Evolutionary conservation across 805 yeast genomes (phyloP).

Genomic region (Pichia sporocuriosa): DNA sequence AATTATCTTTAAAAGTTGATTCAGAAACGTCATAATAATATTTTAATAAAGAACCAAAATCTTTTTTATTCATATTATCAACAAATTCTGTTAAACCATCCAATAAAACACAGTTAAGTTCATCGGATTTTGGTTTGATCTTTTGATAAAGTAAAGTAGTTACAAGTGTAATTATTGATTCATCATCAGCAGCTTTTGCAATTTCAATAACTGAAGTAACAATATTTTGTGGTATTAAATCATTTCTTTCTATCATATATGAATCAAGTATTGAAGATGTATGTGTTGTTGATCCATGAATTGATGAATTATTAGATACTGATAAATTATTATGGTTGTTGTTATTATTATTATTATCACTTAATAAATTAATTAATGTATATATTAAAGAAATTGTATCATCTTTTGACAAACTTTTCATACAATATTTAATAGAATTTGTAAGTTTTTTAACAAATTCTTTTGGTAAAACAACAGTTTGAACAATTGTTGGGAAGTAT

Average conservation of each 20-base stretch:
- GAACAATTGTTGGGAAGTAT: constrained; percentile 44
- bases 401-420: constrained; percentile 69
- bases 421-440: constrained; percentile 54
- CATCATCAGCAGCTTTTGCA: constrained; percentile 59
- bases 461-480: constrained; percentile 44
- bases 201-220: constrained; percentile 62
- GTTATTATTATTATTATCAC: constrained; percentile 29
- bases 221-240: constrained; percentile 52
- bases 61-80: constrained; percentile 54
- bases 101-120: constrained; percentile 49
- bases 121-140: constrained; percentile 39
- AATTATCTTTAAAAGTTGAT: constrained; percentile 37
- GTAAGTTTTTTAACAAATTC: constrained; percentile 48
- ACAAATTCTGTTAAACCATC: constrained; percentile 60
- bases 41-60: constrained; percentile 56
- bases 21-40: constrained; percentile 46
- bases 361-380: constrained; percentile 66
- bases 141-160: constrained; percentile 81
- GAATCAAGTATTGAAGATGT: constrained; percentile 14
- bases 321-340: not conserved
- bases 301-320: too few relatives aligned
- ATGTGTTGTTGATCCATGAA: too few relatives aligned
- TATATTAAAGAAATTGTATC: constrained; percentile 79
- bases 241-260: constrained; percentile 20
- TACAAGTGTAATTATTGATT: constrained; percentile 67